phyloP scores from a whole-genome alignment of 2,329 filamentous ascomycete species.

The Xylaria hypoxylon region DNA sequence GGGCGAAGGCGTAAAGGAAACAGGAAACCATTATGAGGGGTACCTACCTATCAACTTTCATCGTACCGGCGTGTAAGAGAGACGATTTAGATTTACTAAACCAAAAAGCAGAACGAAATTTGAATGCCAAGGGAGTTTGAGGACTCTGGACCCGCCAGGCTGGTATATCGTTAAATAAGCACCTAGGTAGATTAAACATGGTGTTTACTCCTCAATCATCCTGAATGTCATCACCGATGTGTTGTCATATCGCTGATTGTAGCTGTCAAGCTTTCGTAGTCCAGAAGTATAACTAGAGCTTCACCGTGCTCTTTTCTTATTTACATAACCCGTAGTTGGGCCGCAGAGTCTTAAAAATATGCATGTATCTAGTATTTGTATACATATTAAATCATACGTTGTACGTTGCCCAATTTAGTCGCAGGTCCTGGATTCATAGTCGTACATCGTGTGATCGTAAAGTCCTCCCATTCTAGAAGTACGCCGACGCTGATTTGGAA shows the following conservation, averaged over 20 bases:
- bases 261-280: not conserved
- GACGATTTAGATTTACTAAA: no score
- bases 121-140: not conserved
- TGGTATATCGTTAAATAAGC: not conserved
- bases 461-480: slow-evolving; percentile 31
- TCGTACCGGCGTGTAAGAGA: not conserved
- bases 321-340: slow-evolving; percentile 12
- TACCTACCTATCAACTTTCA: not conserved
- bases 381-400: slow-evolving; percentile 29
- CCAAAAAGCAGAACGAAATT: not conserved
- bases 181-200: no score
- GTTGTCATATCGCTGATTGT: not conserved
- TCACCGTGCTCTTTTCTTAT: slow-evolving; percentile 15
- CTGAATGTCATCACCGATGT: not conserved
- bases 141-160: not conserved
- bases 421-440: slow-evolving; percentile 23
- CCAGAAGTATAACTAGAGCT: not conserved
- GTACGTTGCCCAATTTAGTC: slow-evolving; percentile 24
- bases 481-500: slow-evolving; percentile 34
- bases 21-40: not conserved
- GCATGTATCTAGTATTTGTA: slow-evolving; percentile 21
- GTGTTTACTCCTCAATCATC: not conserved
- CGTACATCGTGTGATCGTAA: slow-evolving; percentile 37
- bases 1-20: not conserved
- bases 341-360: slow-evolving; percentile 7